These are phyloP conservation scores for Scleromitrula shiraiana DNA, from an alignment of 2,329 filamentous ascomycete species.

Conservation along the genomic window DNA sequence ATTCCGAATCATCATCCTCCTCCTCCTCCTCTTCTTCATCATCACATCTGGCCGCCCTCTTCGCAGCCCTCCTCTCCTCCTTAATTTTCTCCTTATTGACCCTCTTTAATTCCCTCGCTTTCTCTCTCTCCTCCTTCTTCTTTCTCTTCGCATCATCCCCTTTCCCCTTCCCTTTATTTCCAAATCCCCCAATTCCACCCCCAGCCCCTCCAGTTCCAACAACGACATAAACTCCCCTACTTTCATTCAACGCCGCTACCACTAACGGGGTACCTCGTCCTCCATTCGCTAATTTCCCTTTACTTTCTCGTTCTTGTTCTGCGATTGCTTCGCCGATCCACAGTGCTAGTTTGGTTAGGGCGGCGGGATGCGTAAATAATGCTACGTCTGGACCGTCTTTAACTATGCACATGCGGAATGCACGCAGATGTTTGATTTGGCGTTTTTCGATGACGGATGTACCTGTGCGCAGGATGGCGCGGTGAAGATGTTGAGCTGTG, in stretches of 20 bases:
- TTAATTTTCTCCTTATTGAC: constrained; percentile 51
- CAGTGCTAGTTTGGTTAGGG: constrained; percentile 83
- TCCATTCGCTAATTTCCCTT: constrained; percentile 60
- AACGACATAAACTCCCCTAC: constrained; percentile 79
- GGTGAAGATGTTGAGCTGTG: constrained; percentile 80
- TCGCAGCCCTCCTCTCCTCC: constrained; percentile 54
- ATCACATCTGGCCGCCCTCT: constrained; percentile 36
- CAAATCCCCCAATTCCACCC: constrained; percentile 55
- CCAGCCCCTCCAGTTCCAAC: constrained; percentile 86
- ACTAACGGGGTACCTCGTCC: constrained; percentile 77
- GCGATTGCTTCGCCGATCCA: constrained; percentile 91
- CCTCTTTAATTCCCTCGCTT: constrained; percentile 47
- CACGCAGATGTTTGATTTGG: constrained; percentile 84
- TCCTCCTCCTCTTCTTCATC: constrained; percentile 40
- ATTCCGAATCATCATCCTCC: constrained; percentile 46
- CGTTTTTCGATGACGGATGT: constrained; percentile 87
- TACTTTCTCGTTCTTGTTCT: constrained; percentile 74
- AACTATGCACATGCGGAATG: constrained; percentile 92
- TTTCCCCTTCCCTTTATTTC: constrained; percentile 58
- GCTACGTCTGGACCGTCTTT: constrained; percentile 87
- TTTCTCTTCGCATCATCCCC: constrained; percentile 50
- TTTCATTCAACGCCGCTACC: constrained; percentile 82
- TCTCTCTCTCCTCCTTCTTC: constrained; percentile 56
- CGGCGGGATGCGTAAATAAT: constrained; percentile 89
- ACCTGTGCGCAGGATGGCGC: constrained; percentile 87